Conservation (phyloP, 2,329 filamentous ascomycete species). For the Aspergillus ustus region DNA sequence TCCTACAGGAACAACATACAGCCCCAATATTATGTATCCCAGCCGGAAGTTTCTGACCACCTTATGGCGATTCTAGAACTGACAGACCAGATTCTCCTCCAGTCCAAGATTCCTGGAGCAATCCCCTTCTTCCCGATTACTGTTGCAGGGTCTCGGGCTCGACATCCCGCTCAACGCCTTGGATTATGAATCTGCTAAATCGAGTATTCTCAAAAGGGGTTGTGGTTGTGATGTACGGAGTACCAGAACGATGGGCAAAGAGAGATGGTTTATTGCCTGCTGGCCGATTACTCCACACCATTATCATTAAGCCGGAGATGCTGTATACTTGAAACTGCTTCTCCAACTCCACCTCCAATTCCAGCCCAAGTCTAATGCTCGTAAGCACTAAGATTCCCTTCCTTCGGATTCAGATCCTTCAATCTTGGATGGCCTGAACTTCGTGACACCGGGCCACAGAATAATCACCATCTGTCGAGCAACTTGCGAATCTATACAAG, state of each 20-base stretch:
- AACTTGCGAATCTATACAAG: not conserved
- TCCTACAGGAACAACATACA: constrained; percentile 1
- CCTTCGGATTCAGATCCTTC: not conserved
- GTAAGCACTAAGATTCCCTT: not conserved
- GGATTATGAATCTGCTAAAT: not conserved
- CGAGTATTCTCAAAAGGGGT: not conserved
- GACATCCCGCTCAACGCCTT: not conserved
- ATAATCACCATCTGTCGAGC: not conserved
- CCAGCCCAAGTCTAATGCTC: not conserved
- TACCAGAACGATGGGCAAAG: not conserved
- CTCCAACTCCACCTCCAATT: not conserved
- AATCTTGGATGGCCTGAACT: not conserved
- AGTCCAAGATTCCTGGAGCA: not conserved
- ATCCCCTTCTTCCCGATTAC: not conserved
- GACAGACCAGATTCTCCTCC: not conserved
- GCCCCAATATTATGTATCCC: not conserved
- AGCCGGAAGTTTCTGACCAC: not conserved
- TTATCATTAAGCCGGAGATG: not conserved
- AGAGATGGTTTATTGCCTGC: not conserved
- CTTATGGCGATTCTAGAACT: not conserved
- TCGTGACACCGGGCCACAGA: not conserved
- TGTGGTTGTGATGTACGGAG: too few relatives aligned
- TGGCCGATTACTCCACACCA: not conserved
- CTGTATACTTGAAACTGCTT: not conserved
- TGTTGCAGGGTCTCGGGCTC: not conserved